Evolutionary conservation across 2,329 filamentous ascomycete genomes (phyloP).

Genomic region (Colletotrichum aenigma): DNA sequence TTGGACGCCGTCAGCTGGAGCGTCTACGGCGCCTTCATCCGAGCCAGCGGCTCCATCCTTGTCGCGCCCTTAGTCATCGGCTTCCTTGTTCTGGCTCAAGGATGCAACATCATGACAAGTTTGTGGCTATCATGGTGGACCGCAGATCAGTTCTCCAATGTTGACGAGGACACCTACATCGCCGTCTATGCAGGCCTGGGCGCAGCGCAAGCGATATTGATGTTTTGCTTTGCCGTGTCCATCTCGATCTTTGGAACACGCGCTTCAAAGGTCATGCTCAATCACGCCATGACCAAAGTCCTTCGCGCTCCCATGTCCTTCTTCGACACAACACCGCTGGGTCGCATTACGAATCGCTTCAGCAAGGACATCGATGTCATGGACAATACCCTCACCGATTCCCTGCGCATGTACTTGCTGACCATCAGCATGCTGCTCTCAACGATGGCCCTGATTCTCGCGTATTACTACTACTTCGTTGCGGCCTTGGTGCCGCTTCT

Average conservation of each 20-base stretch:
- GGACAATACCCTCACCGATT: slow-evolving; percentile 89
- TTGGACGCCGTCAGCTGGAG: slow-evolving; percentile 78
- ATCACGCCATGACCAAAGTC: slow-evolving; percentile 77
- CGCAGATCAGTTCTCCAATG: slow-evolving; percentile 62
- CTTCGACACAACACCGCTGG: slow-evolving; percentile 94
- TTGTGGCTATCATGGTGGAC: slow-evolving; percentile 96
- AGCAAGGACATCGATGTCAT: slow-evolving; percentile 94
- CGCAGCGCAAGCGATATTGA: slow-evolving; percentile 69
- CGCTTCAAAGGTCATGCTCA: slow-evolving; percentile 81
- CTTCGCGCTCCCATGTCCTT: slow-evolving; percentile 78
- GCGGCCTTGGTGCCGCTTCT: slow-evolving; percentile 68
- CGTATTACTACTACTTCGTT: slow-evolving; percentile 87
- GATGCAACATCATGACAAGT: slow-evolving; percentile 70
- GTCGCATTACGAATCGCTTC: slow-evolving; percentile 94
- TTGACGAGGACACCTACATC: slow-evolving; percentile 33
- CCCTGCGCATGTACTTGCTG: slow-evolving; percentile 89
- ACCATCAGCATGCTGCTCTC: slow-evolving; percentile 81
- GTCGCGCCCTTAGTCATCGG: slow-evolving; percentile 68
- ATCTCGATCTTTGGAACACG: slow-evolving; percentile 81
- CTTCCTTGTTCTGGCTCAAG: slow-evolving; percentile 64
- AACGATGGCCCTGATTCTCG: slow-evolving; percentile 87
- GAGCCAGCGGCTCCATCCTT: slow-evolving; percentile 72
- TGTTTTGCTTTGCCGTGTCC: slow-evolving; percentile 80
- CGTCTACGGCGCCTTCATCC: slow-evolving; percentile 79
- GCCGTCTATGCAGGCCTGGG: slow-evolving; percentile 74